Conservation (phyloP, 768 basidiomycete species). For the Coprinopsis cinerea region DNA sequence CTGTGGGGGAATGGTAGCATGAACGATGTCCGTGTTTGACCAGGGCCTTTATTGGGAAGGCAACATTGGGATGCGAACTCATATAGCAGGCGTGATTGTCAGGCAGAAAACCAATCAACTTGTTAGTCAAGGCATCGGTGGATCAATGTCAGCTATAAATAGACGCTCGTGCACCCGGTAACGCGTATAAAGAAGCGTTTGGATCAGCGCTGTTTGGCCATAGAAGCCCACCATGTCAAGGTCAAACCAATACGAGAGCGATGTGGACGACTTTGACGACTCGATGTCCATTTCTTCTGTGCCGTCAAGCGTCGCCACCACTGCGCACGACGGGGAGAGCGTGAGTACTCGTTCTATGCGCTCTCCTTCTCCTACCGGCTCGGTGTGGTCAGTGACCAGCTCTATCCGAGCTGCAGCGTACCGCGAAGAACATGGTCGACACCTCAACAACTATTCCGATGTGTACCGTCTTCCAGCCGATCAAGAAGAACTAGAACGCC, state of each 20-base stretch:
- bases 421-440: slow-evolving; percentile 62
- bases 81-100: too few species aligned
- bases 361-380: slow-evolving; percentile 46
- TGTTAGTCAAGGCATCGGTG: too few species aligned
- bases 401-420: slow-evolving; percentile 61
- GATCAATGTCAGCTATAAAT: too few species aligned
- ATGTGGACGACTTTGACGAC: slow-evolving; percentile 1
- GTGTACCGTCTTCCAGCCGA: slow-evolving; percentile 76
- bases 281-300: not conserved
- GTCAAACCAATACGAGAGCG: not conserved
- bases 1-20: too few species aligned
- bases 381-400: slow-evolving; percentile 63
- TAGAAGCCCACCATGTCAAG: not conserved
- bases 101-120: too few species aligned
- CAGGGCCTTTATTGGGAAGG: too few species aligned
- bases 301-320: not conserved
- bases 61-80: too few species aligned
- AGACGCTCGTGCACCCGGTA: too few species aligned
- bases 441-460: slow-evolving; percentile 74
- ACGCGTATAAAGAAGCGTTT: too few species aligned
- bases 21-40: too few species aligned
- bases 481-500: slow-evolving; percentile 67
- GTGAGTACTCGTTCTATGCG: not conserved
- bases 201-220: too few species aligned
- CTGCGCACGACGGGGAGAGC: not conserved